Base-by-base conservation (phyloP, 2,329 filamentous ascomycete species). In the Alternaria longipes region DNA sequence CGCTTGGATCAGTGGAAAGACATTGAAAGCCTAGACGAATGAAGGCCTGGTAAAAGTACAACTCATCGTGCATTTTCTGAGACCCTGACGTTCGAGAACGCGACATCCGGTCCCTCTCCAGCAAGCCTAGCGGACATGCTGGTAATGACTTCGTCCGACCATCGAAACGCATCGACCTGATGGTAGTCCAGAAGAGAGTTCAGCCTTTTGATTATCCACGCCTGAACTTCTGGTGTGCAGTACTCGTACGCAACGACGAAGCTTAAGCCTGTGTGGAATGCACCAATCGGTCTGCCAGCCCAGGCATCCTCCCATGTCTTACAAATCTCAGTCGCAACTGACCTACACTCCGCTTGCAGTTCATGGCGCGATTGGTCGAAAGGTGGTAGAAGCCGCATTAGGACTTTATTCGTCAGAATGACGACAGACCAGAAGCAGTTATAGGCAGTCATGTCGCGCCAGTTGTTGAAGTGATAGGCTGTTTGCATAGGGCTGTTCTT, bases 231-330 rank as follows among this genome's bases (percentile, higher is more conserved):
- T 2, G 60, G 46, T 4, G 60, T 59, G 46, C 72, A 75, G 18
- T 68, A 77, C 30, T 77, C 73, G 44, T 73, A 75, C 1, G 74
- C 74, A 41, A 77, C 68, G 5, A 78, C 72, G 40, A 76, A 75
- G 56, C 74, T 74, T 22, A 77, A 55, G 4, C 70, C 69, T 0
- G 71, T 73, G 20, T 77, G 74, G 9, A 74, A 73, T 4, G 75
- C 72, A 18, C 74, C 75, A 34, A 77, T 75, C 4, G 74, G 74
- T 20, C 69, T 72, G 14, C 65, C 73, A 28, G 67, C 65, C 74
- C 73, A 77, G 2, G 75, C 73, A 58, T 74, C 70, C 56, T 77
- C 74, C 74, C 74, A 77, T 11, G 72, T 76, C 59, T 75, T 76
- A 63, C 74, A 77, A 4, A 78, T 76, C 18, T 78, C 68, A 2